phyloP scores from a whole-genome alignment of 805 yeast species.

The Candida verbasci region DNA sequence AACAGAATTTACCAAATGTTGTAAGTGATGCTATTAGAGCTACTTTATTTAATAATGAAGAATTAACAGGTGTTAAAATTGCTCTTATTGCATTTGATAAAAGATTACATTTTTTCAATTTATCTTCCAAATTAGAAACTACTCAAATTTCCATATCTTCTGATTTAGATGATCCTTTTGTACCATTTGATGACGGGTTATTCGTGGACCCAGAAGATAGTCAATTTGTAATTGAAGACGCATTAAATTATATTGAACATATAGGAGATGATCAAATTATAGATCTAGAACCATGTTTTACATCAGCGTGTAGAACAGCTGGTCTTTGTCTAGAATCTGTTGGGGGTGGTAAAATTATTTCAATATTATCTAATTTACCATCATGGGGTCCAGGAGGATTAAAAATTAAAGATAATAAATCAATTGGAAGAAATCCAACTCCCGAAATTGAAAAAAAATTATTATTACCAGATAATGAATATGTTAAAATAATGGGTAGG shows the following conservation, averaged over 20 bases:
- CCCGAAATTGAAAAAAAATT: conserved; percentile 45
- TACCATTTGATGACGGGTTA: conserved; percentile 75
- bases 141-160: conserved; percentile 58
- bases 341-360: conserved; percentile 84
- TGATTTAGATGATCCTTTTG: conserved; percentile 72
- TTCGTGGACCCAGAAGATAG: conserved; percentile 77
- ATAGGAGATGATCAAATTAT: conserved; percentile 31
- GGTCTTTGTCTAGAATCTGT: conserved; percentile 45
- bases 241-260: conserved; percentile 58
- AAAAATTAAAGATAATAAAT: conserved; percentile 36
- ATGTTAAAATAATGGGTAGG: conserved; percentile 55
- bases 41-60: conserved; percentile 26
- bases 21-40: conserved; percentile 68
- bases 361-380: conserved; percentile 66
- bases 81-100: conserved; percentile 77
- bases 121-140: conserved; percentile 51
- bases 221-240: conserved; percentile 56
- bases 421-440: conserved; percentile 34
- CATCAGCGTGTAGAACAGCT: conserved; percentile 74
- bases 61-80: conserved; percentile 39
- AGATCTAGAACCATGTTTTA: conserved; percentile 68
- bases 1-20: conserved; percentile 56
- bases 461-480: conserved; percentile 56
- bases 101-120: conserved; percentile 65
- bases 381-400: conserved; percentile 76